Percentiles rank a stretch among this genome's conserved stretches.
phyloP scores from a whole-genome alignment of 345 rosid species.

The Pistacia vera region DNA sequence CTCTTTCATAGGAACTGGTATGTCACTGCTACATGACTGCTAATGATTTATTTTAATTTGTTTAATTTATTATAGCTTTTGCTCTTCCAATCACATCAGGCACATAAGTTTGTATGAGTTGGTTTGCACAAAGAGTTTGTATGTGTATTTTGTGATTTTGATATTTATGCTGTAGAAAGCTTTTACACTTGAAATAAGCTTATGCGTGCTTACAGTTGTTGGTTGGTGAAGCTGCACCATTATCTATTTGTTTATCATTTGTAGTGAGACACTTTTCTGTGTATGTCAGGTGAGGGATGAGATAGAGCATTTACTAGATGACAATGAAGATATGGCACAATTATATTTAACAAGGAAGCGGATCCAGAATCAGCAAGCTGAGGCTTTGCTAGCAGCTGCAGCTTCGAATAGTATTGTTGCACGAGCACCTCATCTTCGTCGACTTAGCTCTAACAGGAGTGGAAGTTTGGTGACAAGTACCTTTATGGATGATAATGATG shows the following conservation, averaged over 20 bases:
- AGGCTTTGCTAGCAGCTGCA: slow-evolving; percentile 47
- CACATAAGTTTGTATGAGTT: too few relatives aligned
- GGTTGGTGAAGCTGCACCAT: neutral
- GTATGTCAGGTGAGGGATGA: slow-evolving; percentile 81
- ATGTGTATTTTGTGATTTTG: neutral
- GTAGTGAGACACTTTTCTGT: slow-evolving; percentile 5
- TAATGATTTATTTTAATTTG: too few relatives aligned
- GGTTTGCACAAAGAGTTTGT: too few relatives aligned
- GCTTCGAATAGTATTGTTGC: slow-evolving; percentile 44
- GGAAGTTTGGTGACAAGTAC: slow-evolving; percentile 63
- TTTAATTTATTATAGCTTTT: too few relatives aligned
- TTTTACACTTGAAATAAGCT: neutral
- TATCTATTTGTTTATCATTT: neutral
- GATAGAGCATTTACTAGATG: slow-evolving; percentile 83
- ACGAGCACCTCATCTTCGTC: slow-evolving; percentile 37
- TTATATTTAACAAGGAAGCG: slow-evolving; percentile 80
- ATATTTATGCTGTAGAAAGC: neutral
- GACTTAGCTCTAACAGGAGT: slow-evolving; percentile 58
- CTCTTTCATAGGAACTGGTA: too few relatives aligned
- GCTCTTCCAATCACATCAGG: too few relatives aligned
- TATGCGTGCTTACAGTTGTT: neutral
- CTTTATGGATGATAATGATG: slow-evolving; percentile 56
- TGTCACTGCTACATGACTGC: too few relatives aligned
- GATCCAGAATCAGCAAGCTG: slow-evolving; percentile 76
- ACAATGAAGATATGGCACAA: slow-evolving; percentile 87